Percentiles rank a stretch among this genome's conserved stretches.
phyloP scores from a whole-genome alignment of 1,284 basidiomycete genomes.

The Grifola frondosa region DNA sequence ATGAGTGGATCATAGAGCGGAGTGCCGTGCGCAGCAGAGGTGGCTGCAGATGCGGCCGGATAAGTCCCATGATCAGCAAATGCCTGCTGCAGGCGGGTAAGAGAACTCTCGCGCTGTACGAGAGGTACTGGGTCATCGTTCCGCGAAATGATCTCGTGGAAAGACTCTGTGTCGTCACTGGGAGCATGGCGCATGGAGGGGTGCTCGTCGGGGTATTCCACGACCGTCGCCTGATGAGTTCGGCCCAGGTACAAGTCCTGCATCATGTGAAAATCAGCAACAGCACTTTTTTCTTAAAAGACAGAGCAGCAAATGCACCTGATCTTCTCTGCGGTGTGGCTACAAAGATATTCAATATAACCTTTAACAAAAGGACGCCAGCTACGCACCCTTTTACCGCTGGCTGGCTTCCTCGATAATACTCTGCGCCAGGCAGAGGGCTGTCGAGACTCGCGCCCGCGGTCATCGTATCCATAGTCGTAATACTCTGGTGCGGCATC shows the following conservation, averaged over 20 bases:
- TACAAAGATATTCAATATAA: conserved; percentile 3
- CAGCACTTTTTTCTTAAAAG: neutral
- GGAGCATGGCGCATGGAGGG: conserved; percentile 6
- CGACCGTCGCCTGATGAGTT: conserved; percentile 18
- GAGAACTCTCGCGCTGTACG: conserved; percentile 31
- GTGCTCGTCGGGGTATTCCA: conserved; percentile 22
- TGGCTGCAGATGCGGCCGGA: conserved; percentile 25
- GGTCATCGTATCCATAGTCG: conserved; percentile 23
- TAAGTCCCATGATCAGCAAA: conserved; percentile 28
- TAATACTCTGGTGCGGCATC: conserved; percentile 23
- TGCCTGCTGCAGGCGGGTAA: conserved; percentile 29
- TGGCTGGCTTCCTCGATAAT: conserved; percentile 20
- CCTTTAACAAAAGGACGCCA: too few relatives aligned
- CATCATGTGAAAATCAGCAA: neutral
- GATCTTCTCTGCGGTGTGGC: conserved; percentile 23
- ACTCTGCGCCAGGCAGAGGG: conserved; percentile 29
- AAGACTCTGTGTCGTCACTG: conserved; percentile 23
- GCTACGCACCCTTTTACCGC: conserved; percentile 20
- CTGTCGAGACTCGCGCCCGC: conserved; percentile 18
- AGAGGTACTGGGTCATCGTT: conserved; percentile 27
- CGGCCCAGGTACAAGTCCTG: conserved; percentile 10
- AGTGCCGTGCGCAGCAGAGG: conserved; percentile 21
- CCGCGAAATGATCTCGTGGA: conserved; percentile 21
- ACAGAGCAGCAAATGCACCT: conserved; percentile 15
- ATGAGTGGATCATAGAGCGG: conserved; percentile 19